These are phyloP conservation scores for Colletotrichum brevisporum DNA, from an alignment of 2,329 filamentous ascomycete genomes.

Conservation along the genomic window DNA sequence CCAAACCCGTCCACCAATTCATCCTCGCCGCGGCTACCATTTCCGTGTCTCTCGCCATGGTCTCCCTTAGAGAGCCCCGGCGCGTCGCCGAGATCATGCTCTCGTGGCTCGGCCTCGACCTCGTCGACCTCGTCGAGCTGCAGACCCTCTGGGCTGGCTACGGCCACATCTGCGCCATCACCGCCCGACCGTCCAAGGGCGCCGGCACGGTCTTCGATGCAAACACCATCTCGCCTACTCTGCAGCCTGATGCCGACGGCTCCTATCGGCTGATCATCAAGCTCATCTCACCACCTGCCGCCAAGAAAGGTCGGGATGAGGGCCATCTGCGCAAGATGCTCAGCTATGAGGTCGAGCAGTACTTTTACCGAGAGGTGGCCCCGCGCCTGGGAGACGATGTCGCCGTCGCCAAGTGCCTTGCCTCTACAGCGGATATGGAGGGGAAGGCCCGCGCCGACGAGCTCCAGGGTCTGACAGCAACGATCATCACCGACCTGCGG, in stretches of 20 bases:
- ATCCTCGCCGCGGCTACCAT: constrained; percentile 1
- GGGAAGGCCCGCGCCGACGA: constrained; percentile 48
- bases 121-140: constrained; percentile 54
- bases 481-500: constrained; percentile 70
- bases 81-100: constrained; percentile 57
- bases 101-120: constrained; percentile 55
- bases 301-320: constrained; percentile 59
- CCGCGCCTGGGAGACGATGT: constrained; percentile 59
- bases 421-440: constrained; percentile 54
- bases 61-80: constrained; percentile 44
- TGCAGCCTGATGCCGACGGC: constrained; percentile 37
- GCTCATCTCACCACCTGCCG: constrained; percentile 69
- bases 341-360: constrained; percentile 77
- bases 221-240: constrained; percentile 37
- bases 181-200: constrained; percentile 51
- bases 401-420: constrained; percentile 65
- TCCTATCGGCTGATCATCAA: constrained; percentile 68
- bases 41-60: constrained; percentile 15
- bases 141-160: constrained; percentile 67
- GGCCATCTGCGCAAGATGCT: constrained; percentile 76
- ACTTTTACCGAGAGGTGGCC: constrained; percentile 72
- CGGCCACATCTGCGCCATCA: constrained; percentile 69
- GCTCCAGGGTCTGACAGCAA: constrained; percentile 62
- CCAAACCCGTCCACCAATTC: constrained; percentile 5
- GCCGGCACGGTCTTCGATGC: not conserved